Evolutionary conservation across 1,284 basidiomycete genomes (phyloP).

Genomic region (Melampsora americana): DNA sequence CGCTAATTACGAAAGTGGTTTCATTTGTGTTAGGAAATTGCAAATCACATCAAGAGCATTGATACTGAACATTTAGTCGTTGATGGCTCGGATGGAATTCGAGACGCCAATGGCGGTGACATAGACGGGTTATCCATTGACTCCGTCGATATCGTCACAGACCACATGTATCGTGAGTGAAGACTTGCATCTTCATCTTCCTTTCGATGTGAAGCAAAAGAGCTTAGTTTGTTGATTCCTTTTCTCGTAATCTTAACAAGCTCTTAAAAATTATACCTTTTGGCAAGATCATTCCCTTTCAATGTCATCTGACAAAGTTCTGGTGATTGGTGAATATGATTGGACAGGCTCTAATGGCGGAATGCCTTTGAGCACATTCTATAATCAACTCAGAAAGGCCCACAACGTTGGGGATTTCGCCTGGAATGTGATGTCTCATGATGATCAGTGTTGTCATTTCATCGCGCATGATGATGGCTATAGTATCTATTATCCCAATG

Average conservation of each 20-base stretch:
- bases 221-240: not conserved
- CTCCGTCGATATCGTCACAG: slow-evolving; percentile 25
- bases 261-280: slow-evolving; percentile 26
- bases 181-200: not conserved
- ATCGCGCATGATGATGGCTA: slow-evolving; percentile 49
- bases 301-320: slow-evolving; percentile 17
- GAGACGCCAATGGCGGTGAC: slow-evolving; percentile 15
- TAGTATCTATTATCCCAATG: slow-evolving; percentile 49
- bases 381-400: slow-evolving; percentile 23
- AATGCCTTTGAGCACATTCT: slow-evolving; percentile 24
- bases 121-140: slow-evolving; percentile 29
- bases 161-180: slow-evolving; percentile 36
- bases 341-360: slow-evolving; percentile 42
- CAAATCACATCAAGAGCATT: slow-evolving; percentile 33
- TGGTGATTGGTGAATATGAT: slow-evolving; percentile 40
- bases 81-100: slow-evolving; percentile 45
- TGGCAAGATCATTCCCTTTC: slow-evolving; percentile 20
- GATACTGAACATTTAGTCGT: slow-evolving; percentile 46
- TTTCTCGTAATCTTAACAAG: slow-evolving; percentile 8
- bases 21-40: slow-evolving; percentile 12
- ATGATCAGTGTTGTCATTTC: slow-evolving; percentile 28
- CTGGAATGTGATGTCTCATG: slow-evolving; percentile 37
- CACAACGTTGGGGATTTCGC: slow-evolving; percentile 34
- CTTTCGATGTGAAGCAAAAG: not conserved
- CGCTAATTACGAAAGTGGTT: not conserved